Base-by-base conservation (phyloP, 306 rosid species). In the Cicer cuneatum region DNA sequence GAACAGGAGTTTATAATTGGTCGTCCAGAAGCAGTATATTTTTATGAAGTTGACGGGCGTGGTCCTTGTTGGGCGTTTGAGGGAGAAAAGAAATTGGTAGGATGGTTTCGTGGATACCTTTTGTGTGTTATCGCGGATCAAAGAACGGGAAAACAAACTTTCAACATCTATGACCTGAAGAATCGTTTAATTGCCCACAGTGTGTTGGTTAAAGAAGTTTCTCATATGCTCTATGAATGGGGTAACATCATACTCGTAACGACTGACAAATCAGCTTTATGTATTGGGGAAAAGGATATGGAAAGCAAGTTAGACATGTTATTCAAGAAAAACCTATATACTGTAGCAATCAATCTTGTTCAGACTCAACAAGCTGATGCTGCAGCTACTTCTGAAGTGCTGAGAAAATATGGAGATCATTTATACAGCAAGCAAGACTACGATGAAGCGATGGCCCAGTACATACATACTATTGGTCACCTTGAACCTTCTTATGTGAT, bases 11-110 rank as follows among this genome's bases (percentile, higher is more conserved):
- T 94, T 76, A 92, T 94, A 85, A 76, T 94, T 70, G 99, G 97
- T 71, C 88, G 99, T 70, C 89, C 93, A 24, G 99, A 94, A 85
- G 99, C 99, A 6, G 96, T 92, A 7, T 94, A 90, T 77, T 92
- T 94, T 82, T 94, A 94, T 75, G 99, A 94, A 85, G 90, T 94
- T 83, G 99, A 94, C 82, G 99, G 99, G 7, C 98, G 96, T 65
- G 99, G 99, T 79, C 99, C 99, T 33, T 94, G 99, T 81, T 94
- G 97, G 99, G 99, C 99, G 47, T 94, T 94, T 76, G 99, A 94
- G 84, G 99, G 99, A 71, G 95, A 94, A 82, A 94, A 94, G 84
- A 94, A 89, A 80, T 83, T 92, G 78, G 65, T 94, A 37, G 96
- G 99, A 74, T 94, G 97, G 97, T 94, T 94, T 73, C 97, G 99